Conservation (phyloP, 2,329 filamentous ascomycete species). For the Neoarthrinium moseri region DNA sequence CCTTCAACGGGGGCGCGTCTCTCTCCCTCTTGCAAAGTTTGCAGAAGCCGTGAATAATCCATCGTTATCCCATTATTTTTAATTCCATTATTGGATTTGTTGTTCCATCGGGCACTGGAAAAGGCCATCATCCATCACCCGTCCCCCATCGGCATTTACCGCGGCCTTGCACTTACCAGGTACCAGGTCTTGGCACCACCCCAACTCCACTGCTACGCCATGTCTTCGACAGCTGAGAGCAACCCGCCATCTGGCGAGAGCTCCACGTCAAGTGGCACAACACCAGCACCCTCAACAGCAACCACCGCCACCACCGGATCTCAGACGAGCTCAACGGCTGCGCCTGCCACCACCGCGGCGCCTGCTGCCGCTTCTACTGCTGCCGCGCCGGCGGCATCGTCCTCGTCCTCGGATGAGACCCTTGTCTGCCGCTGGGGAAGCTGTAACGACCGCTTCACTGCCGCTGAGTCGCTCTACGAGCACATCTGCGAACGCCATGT, state of each 20-base stretch:
- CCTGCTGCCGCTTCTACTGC: conserved; percentile 39
- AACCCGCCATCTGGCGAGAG: conserved; percentile 5
- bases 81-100: no score
- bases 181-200: no score
- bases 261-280: conserved; percentile 4
- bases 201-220: no score
- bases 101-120: no score
- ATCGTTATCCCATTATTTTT: no score
- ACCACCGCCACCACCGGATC: conserved; percentile 3
- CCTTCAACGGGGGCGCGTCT: no score
- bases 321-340: conserved; percentile 25
- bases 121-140: no score
- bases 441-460: conserved; percentile 58
- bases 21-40: no score
- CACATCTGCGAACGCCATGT: conserved; percentile 98
- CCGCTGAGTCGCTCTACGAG: conserved; percentile 65
- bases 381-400: conserved; percentile 32
- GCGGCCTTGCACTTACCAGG: no score
- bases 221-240: conserved; percentile 2
- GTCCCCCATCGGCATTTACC: no score
- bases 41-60: no score
- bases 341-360: conserved; percentile 47
- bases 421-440: conserved; percentile 60
- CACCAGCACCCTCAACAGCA: conserved; percentile 2
- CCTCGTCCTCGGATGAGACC: conserved; percentile 43